These are phyloP conservation scores for Solanum neorickii DNA, from an alignment of 257 asterid species.

Conservation along the genomic window DNA sequence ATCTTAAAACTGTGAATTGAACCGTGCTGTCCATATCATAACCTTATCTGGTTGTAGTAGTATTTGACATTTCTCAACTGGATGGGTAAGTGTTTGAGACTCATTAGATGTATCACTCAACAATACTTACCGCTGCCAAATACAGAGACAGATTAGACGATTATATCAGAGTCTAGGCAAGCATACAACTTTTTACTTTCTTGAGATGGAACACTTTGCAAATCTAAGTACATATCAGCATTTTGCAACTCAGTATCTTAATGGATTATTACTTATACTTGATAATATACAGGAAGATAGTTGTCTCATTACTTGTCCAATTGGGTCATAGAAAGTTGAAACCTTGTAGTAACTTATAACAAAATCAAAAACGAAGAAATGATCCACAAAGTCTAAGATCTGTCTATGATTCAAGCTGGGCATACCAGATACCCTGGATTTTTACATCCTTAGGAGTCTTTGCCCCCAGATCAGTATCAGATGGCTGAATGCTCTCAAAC, in stretches of 20 bases:
- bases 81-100: neutral
- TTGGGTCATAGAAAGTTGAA: constrained; percentile 15
- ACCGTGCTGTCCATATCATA: neutral
- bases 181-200: neutral
- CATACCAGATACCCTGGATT: constrained; percentile 96
- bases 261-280: neutral
- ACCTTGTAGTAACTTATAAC: constrained; percentile 16
- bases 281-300: constrained; percentile 31
- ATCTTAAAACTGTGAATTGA: neutral
- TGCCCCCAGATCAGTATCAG: constrained; percentile 93
- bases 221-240: neutral
- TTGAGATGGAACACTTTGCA: neutral
- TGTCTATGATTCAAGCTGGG: constrained; percentile 62
- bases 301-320: constrained; percentile 17
- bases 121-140: neutral
- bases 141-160: neutral
- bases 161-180: neutral
- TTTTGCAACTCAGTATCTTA: neutral
- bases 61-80: neutral
- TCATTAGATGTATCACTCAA: neutral
- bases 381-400: neutral
- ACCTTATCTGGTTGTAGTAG: neutral
- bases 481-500: constrained; percentile 92
- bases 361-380: constrained; percentile 28
- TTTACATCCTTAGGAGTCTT: constrained; percentile 93